phyloP scores from a whole-genome alignment of 2,329 filamentous ascomycete species.

The Colletotrichum camelliae region DNA sequence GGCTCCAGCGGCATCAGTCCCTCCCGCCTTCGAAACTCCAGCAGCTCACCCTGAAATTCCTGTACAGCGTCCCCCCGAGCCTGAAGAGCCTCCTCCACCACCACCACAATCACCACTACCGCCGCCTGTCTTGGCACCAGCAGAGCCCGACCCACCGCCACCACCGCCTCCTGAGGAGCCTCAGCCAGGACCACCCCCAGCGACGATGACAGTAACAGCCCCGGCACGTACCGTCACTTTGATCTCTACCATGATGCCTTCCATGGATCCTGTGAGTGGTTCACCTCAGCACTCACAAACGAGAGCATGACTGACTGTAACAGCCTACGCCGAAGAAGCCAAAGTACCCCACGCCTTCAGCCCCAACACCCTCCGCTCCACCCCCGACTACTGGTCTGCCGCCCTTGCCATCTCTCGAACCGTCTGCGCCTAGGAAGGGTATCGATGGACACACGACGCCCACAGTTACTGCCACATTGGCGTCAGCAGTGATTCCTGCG shows the following conservation, averaged over 20 bases:
- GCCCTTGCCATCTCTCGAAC: slow-evolving; percentile 10
- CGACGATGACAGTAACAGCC: slow-evolving; percentile 9
- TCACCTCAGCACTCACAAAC: fast-evolving
- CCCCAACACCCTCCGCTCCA: background rate
- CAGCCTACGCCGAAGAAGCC: background rate
- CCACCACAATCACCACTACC: background rate
- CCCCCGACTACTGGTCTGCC: background rate
- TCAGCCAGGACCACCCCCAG: background rate
- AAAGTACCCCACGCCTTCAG: background rate
- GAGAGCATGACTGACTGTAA: background rate
- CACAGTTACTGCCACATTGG: slow-evolving; percentile 14
- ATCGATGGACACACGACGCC: slow-evolving; percentile 1
- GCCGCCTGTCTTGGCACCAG: slow-evolving; percentile 8
- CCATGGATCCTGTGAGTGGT: background rate
- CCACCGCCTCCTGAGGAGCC: background rate
- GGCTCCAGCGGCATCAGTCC: background rate
- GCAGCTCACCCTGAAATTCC: background rate
- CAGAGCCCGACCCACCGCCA: background rate
- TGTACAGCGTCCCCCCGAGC: background rate
- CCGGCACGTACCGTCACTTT: slow-evolving; percentile 5
- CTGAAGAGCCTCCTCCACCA: slow-evolving; percentile 3
- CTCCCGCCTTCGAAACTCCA: background rate
- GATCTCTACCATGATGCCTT: slow-evolving; percentile 9
- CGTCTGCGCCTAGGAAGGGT: slow-evolving; percentile 16
- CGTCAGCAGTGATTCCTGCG: slow-evolving; percentile 7